phyloP scores from a whole-genome alignment of 2,329 filamentous ascomycete species.

The Trichoderma endophyticum region DNA sequence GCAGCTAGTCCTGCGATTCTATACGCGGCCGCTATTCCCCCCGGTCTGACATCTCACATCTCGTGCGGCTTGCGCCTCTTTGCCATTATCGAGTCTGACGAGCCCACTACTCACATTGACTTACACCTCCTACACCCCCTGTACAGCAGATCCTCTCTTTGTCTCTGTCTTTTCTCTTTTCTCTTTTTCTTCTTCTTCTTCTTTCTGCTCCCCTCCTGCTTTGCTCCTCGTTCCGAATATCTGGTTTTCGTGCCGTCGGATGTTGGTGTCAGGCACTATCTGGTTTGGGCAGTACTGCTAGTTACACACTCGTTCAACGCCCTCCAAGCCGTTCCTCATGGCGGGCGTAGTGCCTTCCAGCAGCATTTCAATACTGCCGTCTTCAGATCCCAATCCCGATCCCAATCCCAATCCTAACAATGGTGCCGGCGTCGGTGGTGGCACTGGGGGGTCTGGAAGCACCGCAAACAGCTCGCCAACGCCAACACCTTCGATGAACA shows the following conservation, averaged over 20 bases:
- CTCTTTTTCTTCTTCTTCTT: not conserved
- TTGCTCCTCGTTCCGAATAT: not conserved
- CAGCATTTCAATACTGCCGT: not conserved
- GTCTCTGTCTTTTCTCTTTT: not conserved
- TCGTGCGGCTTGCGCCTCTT: constrained; percentile 15
- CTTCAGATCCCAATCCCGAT: not conserved
- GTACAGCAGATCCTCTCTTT: not conserved
- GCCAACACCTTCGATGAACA: not conserved
- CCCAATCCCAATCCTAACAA: not conserved
- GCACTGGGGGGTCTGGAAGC: not conserved
- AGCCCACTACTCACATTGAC: not conserved
- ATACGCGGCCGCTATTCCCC: not conserved
- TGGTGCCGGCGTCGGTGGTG: not conserved
- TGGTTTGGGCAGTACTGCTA: not conserved
- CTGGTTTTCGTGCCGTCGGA: not conserved
- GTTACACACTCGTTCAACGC: not conserved
- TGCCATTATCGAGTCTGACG: constrained; percentile 3
- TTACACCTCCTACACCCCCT: constrained; percentile 10
- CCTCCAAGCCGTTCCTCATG: not conserved
- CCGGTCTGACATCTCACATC: constrained; percentile 10
- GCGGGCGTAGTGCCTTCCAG: not conserved
- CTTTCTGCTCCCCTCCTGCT: not conserved
- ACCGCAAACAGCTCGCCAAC: not conserved
- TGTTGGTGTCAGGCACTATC: not conserved
- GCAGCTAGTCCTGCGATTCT: constrained; percentile 1